Conservation (phyloP, 208 protist species). For the Trypanosomatidae sp. region DNA sequence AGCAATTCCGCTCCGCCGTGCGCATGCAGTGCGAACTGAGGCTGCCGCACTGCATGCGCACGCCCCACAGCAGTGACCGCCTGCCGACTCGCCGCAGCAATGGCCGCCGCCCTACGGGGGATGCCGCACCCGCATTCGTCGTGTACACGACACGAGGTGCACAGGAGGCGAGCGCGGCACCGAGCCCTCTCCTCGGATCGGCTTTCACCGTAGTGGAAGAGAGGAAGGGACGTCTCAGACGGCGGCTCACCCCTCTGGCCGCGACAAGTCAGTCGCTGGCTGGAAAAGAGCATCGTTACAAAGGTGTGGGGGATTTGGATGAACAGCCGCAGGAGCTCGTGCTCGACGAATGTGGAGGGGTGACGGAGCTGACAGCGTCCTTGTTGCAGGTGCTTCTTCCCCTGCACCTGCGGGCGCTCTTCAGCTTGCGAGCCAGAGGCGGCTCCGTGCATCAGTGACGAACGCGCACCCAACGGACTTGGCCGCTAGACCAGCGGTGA, state of each 20-base stretch:
- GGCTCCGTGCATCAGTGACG: not conserved
- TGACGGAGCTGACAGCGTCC: slow-evolving; percentile 25
- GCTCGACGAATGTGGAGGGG: slow-evolving; percentile 11
- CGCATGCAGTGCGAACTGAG: not conserved
- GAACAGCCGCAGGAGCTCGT: slow-evolving; percentile 5
- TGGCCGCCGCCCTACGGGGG: not conserved
- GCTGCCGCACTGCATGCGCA: not conserved
- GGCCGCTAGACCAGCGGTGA: slow-evolving; percentile 1
- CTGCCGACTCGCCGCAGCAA: not conserved
- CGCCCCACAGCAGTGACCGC: not conserved
- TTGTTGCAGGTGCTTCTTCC: slow-evolving; percentile 30
- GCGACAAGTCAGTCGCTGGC: slow-evolving; percentile 8
- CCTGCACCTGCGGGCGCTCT: slow-evolving; percentile 3
- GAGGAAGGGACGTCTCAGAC: slow-evolving; percentile 1
- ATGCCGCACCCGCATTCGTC: not conserved
- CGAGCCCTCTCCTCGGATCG: not conserved
- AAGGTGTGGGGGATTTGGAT: slow-evolving; percentile 1
- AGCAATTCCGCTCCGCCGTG: not conserved
- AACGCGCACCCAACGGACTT: slow-evolving; percentile 4
- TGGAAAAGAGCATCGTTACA: slow-evolving; percentile 13
- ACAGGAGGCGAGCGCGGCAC: not conserved
- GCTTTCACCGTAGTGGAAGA: slow-evolving; percentile 27
- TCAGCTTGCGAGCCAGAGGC: slow-evolving; percentile 5
- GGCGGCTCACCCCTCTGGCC: slow-evolving; percentile 30
- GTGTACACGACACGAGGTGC: not conserved